Base-by-base conservation (phyloP, 2,329 filamentous ascomycete genomes). In the Penicillium sp. region DNA sequence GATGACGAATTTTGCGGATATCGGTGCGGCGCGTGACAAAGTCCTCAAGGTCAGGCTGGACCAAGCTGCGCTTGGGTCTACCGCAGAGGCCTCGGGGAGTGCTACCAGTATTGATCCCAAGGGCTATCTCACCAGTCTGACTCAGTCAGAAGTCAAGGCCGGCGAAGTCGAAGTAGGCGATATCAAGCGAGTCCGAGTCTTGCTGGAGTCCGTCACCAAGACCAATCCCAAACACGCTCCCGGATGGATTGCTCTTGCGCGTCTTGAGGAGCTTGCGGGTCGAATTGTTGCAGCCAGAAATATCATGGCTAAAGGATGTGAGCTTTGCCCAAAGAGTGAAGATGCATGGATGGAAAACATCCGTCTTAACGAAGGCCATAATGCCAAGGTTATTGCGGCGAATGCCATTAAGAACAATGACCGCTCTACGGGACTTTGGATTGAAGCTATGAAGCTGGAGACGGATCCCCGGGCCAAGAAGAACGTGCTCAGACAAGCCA, bases 341-440 rank as follows among this genome's bases (percentile, higher is more conserved):
- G 93, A 96, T 64, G 87, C 86, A 5, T 98, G 94, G 94, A 73
- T 97, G 32, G 93, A 98, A 67, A 94, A 91, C 45, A 97, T 98
- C 56, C 82, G 90, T 44, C 75, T 98, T 2, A 95, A 96, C 67
- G 89, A 95, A 61, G 83, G 85, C 20, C 85, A 89, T 44, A 98
- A 97, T 60, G 90, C 91, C 46, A 97, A 95, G 70, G 84, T 98
- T 51, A 95, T 98, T 56, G 93, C 90, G 6, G 88, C 90, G 7
- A 85, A 90, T 56, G 93, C 91, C 3, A 94, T 98, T 62, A 88
- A 94, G 67, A 84, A 89, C 42, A 97, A 97, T 58, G 85, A 89
- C 51, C 82, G 84, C 46, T 95, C 90, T 0, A 90, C 95, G 8
- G 80, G 85, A 54, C 74, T 98, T 7, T 98, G 93, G 93, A 84